Evolutionary conservation across 176 grass and related monocot genomes (phyloP).

Genomic region (Eleusine indica): DNA sequence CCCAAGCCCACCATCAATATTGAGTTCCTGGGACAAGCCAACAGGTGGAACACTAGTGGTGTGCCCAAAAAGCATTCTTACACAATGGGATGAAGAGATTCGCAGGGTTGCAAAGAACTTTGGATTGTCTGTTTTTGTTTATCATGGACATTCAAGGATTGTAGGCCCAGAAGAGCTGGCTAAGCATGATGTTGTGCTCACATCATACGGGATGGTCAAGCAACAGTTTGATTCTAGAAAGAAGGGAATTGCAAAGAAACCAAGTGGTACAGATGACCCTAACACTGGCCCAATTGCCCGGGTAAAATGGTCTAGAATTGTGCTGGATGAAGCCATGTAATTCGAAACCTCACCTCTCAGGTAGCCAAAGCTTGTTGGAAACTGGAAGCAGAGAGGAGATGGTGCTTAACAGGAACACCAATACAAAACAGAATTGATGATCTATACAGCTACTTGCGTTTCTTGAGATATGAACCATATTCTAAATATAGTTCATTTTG

Average conservation of each 20-base stretch:
- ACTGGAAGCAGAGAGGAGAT: conserved; percentile 73
- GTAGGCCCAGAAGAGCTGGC: conserved; percentile 66
- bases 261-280: conserved; percentile 36
- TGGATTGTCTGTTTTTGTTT: conserved; percentile 80
- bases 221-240: neutral
- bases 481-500: conserved; percentile 55
- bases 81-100: conserved; percentile 86
- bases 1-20: conserved; percentile 17
- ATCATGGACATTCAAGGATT: conserved; percentile 86
- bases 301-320: conserved; percentile 88
- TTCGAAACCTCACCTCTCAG: conserved; percentile 68
- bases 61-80: conserved; percentile 84
- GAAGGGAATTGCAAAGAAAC: too few species aligned
- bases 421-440: conserved; percentile 94
- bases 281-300: conserved; percentile 57
- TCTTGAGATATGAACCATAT: conserved; percentile 89
- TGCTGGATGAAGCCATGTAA: conserved; percentile 96
- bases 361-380: conserved; percentile 80
- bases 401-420: conserved; percentile 96
- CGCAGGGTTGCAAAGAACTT: conserved; percentile 59
- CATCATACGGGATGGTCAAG: conserved; percentile 73
- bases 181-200: conserved; percentile 86
- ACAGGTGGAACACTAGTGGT: conserved; percentile 86
- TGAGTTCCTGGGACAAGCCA: conserved; percentile 35
- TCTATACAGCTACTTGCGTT: conserved; percentile 91